Base-by-base conservation (phyloP, 2,329 filamentous ascomycete genomes). In the Calonectria pauciramosa region DNA sequence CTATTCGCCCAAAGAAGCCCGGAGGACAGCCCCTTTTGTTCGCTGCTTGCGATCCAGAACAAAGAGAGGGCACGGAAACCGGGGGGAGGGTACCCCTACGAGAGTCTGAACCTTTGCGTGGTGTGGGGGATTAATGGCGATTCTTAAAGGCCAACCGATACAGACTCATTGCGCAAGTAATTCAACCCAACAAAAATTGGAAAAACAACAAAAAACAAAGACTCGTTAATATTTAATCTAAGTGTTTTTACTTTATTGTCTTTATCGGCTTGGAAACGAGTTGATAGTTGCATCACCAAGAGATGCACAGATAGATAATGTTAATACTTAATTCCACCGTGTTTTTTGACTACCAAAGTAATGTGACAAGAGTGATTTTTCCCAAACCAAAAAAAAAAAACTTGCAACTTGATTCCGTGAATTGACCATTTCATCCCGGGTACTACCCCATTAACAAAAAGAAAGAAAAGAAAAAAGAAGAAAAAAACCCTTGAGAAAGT, bases 91-190 rank as follows among this genome's bases (percentile, higher is more conserved):
- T 44, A 74, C 78, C 78, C 78, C 77, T 79, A 74, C 74, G 38
- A 67, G 78, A 80, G 78, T 80, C 77, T 80, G 77, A 80, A 80
- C 78, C 78, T 80, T 80, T 80, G 75, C 78, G 78, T 56, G 78
- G 78, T 80, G 78, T 77, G 76, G 78, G 78, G 78, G 78, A 80
- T 80, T 80, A 76, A 68, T 52, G 74, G 66, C 52, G 51, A 70
- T 72, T 68, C 44, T 16, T 73, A 13, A 28, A 60, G 16, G 18
- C 71, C 72, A 68, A 80, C 78, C 70, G 77, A 80, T 80, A 68
- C 77, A 78, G 78, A 77, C 78, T 80, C 75, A 30, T 26, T 41
- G 64, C 38, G 16, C 44, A 44, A 64, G n/a, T 47, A 65, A 66
- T 59, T 20, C 30, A 38, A 59, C 71, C 38, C 32, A 26, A 75